These are phyloP conservation scores for Ophiosphaerella narmari DNA, from an alignment of 2,329 filamentous ascomycete genomes.

Conservation along the genomic window DNA sequence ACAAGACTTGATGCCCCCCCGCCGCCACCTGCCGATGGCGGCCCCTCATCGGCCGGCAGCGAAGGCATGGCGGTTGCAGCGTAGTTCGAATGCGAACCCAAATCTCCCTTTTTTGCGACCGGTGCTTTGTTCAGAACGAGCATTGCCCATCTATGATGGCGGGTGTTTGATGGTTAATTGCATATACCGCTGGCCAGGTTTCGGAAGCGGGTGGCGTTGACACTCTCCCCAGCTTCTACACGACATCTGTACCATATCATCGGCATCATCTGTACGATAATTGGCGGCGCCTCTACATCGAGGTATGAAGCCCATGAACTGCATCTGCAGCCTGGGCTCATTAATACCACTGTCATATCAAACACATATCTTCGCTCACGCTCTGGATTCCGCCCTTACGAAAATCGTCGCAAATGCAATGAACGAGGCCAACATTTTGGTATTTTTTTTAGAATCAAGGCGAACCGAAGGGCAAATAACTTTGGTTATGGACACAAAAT, in stretches of 20 bases:
- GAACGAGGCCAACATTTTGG: no score
- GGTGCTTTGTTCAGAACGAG: slow-evolving; percentile 16
- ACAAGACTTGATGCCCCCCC: slow-evolving; percentile 73
- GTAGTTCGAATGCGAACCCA: slow-evolving; percentile 19
- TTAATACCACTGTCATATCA: neutral
- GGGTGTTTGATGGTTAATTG: slow-evolving; percentile 30
- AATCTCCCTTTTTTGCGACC: slow-evolving; percentile 15
- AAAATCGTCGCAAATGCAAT: no score
- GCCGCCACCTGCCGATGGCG: slow-evolving; percentile 46
- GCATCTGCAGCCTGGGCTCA: no score
- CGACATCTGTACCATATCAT: slow-evolving; percentile 40
- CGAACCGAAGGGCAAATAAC: no score
- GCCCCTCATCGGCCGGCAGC: slow-evolving; percentile 21
- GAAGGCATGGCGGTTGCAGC: slow-evolving; percentile 29
- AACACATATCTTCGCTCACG: neutral
- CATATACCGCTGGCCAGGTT: slow-evolving; percentile 34
- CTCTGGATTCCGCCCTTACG: neutral
- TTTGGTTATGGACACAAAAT: no score
- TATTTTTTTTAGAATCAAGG: no score
- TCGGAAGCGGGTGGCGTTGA: slow-evolving; percentile 39
- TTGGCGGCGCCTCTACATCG: neutral
- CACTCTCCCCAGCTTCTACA: slow-evolving; percentile 44
- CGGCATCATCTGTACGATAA: slow-evolving; percentile 37
- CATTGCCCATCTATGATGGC: slow-evolving; percentile 18
- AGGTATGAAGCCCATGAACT: neutral